Conservation (phyloP, 78 protist species). For the Ministeria vibrans region DNA sequence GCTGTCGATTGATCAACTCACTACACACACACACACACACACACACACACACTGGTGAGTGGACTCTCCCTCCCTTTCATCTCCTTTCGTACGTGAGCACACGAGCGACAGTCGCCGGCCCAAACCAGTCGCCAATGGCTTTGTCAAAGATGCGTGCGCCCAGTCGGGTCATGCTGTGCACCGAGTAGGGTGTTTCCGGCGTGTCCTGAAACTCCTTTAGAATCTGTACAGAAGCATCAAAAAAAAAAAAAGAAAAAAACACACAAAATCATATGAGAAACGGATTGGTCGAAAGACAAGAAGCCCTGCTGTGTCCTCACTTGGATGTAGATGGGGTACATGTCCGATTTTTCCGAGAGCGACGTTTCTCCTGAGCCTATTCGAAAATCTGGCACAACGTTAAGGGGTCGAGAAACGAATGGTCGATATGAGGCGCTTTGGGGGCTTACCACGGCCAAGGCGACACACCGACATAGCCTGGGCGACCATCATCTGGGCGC, state of each 20-base stretch:
- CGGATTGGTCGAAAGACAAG: too few relatives aligned
- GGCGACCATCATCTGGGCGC: conserved; percentile 14
- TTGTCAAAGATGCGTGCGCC: background rate
- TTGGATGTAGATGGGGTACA: background rate
- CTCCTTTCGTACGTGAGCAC: background rate
- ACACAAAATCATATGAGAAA: too few relatives aligned
- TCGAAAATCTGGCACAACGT: background rate
- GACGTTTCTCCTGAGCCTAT: background rate
- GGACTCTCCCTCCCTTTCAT: background rate
- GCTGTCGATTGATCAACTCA: background rate
- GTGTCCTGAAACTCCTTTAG: background rate
- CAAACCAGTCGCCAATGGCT: background rate
- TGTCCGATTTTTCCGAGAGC: background rate
- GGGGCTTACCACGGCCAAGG: background rate
- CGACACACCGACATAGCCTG: background rate
- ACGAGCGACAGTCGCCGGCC: background rate
- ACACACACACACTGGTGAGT: background rate
- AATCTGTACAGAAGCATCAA: background rate
- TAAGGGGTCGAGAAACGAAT: background rate
- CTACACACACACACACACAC: background rate
- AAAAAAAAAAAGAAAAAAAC: background rate
- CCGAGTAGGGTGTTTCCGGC: background rate
- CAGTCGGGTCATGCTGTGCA: background rate
- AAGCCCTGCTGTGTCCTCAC: background rate
- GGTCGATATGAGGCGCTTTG: background rate